Conservation (phyloP, 305 asterid genomes). For the Solanum hybrid region DNA sequence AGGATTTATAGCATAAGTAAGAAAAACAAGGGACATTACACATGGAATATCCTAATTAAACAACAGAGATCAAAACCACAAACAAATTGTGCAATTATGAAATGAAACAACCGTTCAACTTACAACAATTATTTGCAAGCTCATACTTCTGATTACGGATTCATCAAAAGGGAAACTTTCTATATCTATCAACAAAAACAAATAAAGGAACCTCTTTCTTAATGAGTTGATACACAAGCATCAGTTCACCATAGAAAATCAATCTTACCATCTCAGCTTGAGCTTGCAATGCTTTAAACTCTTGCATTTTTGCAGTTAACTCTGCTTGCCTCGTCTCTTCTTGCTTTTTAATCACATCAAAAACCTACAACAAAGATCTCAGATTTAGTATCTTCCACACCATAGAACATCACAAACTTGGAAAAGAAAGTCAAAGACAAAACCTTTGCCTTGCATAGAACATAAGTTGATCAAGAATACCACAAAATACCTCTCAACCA, state of each 20-base stretch:
- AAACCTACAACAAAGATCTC: constrained; percentile 30
- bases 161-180: not conserved
- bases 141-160: not conserved
- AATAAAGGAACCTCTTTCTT: not conserved
- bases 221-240: not conserved
- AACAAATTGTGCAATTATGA: not conserved
- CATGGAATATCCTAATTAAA: not conserved
- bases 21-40: not conserved
- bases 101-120: not conserved
- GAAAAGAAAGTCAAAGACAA: not conserved
- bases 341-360: constrained; percentile 65
- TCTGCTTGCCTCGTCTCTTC: constrained; percentile 84
- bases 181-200: not conserved
- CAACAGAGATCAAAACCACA: not conserved
- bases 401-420: not conserved
- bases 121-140: not conserved
- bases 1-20: not conserved
- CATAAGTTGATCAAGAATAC: not conserved
- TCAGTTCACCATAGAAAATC: not conserved
- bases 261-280: constrained; percentile 81
- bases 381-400: not conserved
- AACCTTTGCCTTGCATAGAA: not conserved
- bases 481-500: not conserved
- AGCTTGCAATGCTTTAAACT: constrained; percentile 76
- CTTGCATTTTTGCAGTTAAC: constrained; percentile 47